These are phyloP conservation scores for Globisporangium nunn DNA, from an alignment of 352 stramenopile species.

Conservation along the genomic window DNA sequence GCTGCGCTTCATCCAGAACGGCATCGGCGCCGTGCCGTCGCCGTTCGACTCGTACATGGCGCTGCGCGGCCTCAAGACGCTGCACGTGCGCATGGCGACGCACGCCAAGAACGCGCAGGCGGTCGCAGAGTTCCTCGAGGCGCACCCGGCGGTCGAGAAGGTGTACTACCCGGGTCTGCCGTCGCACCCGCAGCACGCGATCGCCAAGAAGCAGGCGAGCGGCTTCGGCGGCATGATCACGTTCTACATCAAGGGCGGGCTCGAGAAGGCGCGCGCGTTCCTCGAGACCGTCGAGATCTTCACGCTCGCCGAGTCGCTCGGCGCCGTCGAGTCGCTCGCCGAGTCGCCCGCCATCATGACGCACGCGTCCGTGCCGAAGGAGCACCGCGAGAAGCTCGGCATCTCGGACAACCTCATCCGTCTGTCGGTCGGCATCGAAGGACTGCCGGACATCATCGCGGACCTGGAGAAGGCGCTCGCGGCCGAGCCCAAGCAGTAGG, in stretches of 20 bases:
- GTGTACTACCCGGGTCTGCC: constrained; percentile 90
- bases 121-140: constrained; percentile 87
- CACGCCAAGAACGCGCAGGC: constrained; percentile 92
- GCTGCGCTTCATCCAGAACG: constrained; percentile 91
- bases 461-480: constrained; percentile 80
- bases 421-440: constrained; percentile 90
- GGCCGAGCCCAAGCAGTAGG: constrained; percentile 34
- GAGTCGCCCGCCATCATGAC: constrained; percentile 95
- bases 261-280: constrained; percentile 83
- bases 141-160: constrained; percentile 86
- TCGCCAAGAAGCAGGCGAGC: constrained; percentile 72
- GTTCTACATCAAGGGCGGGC: constrained; percentile 91
- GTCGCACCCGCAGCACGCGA: constrained; percentile 86
- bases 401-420: constrained; percentile 92
- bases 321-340: constrained; percentile 89
- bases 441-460: constrained; percentile 87
- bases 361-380: constrained; percentile 87
- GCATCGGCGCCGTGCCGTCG: constrained; percentile 88
- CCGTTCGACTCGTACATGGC: constrained; percentile 93
- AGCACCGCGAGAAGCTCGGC: constrained; percentile 83
- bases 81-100: constrained; percentile 91
- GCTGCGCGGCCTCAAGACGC: constrained; percentile 93
- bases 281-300: constrained; percentile 92
- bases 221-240: constrained; percentile 86
- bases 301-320: constrained; percentile 93